phyloP scores from a whole-genome alignment of 2,329 filamentous ascomycete species.

The Sporothrix brasiliensis region DNA sequence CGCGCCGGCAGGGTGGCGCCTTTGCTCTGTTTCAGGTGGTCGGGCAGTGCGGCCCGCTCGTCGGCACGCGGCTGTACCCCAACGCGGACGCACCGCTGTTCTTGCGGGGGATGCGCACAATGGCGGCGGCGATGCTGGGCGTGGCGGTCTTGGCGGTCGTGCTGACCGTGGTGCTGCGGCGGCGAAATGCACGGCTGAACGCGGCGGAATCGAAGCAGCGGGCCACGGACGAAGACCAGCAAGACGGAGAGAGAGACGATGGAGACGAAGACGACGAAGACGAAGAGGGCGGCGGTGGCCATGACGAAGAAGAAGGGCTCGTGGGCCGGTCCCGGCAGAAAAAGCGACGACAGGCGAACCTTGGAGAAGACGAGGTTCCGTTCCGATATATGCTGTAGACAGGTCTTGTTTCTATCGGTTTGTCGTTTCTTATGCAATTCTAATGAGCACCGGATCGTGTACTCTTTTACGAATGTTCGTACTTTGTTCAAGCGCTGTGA shows the following conservation, averaged over 20 bases:
- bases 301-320: slow-evolving; percentile 26
- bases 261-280: background rate
- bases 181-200: slow-evolving; percentile 55
- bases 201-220: slow-evolving; percentile 40
- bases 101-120: slow-evolving; percentile 63
- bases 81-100: slow-evolving; percentile 63
- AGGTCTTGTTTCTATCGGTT: background rate
- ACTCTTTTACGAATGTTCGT: background rate
- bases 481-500: background rate
- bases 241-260: background rate
- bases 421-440: background rate
- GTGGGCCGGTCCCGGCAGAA: background rate
- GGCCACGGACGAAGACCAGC: slow-evolving; percentile 41
- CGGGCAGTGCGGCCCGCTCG: slow-evolving; percentile 75
- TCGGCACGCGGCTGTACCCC: slow-evolving; percentile 70
- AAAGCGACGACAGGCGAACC: background rate
- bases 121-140: slow-evolving; percentile 63
- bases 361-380: background rate
- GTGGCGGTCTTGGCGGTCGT: slow-evolving; percentile 60
- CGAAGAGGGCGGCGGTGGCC: slow-evolving; percentile 19
- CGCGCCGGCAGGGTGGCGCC: slow-evolving; percentile 66
- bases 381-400: slow-evolving; percentile 31
- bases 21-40: slow-evolving; percentile 81
- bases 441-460: background rate
- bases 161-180: slow-evolving; percentile 57